Percentiles rank a stretch among this genome's conserved stretches.
Evolutionary conservation across 1,284 basidiomycete species (phyloP).

Genomic region (Paramarasmius palmivorus): DNA sequence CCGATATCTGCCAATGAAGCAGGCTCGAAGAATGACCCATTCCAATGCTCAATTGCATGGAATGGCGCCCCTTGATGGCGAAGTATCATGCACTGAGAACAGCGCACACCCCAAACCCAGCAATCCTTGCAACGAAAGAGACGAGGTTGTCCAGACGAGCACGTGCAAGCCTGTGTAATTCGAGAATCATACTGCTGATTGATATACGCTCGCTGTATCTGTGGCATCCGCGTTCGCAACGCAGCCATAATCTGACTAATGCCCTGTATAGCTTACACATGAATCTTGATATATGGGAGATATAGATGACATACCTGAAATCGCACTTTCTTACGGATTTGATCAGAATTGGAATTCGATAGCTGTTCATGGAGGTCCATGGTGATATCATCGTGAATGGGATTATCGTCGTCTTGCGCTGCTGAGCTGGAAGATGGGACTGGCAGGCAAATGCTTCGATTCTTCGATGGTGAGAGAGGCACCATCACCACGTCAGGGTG

Average conservation of each 20-base stretch:
- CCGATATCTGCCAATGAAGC: slow-evolving; percentile 7
- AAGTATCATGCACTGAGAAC: slow-evolving; percentile 16
- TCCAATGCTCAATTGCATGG: slow-evolving; percentile 22
- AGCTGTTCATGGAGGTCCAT: too few species aligned
- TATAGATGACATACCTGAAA: too few species aligned
- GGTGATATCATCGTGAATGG: too few species aligned
- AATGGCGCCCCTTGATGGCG: slow-evolving; percentile 17
- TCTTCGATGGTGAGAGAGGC: too few species aligned
- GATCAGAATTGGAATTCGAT: too few species aligned
- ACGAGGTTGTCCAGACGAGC: neutral
- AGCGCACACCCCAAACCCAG: slow-evolving; percentile 13
- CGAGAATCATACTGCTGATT: slow-evolving; percentile 4
- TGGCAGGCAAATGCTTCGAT: too few species aligned
- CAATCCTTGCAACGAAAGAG: slow-evolving; percentile 20
- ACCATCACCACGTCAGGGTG: too few species aligned
- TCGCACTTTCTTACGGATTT: too few species aligned
- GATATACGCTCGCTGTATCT: slow-evolving; percentile 11
- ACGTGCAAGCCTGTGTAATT: slow-evolving; percentile 4
- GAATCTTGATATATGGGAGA: too few species aligned
- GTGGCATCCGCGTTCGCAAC: neutral
- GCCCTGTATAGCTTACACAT: neutral
- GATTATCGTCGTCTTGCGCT: too few species aligned
- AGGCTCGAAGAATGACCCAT: slow-evolving; percentile 15
- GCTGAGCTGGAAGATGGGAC: too few species aligned
- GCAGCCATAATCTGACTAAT: neutral